Evolutionary conservation across 148 eudicot species (phyloP).

Genomic region (Cornus controversa): DNA sequence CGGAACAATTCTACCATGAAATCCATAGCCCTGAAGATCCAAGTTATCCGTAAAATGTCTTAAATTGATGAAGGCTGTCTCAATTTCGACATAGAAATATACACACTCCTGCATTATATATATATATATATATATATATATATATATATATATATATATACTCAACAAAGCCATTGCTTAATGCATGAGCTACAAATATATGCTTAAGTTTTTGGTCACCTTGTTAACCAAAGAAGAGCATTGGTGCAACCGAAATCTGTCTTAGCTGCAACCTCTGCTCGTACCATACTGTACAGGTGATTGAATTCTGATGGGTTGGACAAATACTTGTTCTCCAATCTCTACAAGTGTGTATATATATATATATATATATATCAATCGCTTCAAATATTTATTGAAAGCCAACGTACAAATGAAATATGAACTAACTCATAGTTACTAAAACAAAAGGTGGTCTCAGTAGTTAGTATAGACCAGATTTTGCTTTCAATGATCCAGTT

Average conservation of each 20-base stretch:
- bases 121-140: too few species aligned
- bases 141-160: background rate
- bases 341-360: constrained; percentile 31
- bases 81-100: background rate
- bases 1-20: constrained; percentile 64
- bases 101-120: constrained; percentile 5
- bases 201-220: constrained; percentile 42
- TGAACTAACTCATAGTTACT: background rate
- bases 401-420: background rate
- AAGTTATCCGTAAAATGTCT: background rate
- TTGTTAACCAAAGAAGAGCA: constrained; percentile 88
- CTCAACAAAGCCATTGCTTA: background rate
- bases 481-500: too few species aligned
- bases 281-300: constrained; percentile 57
- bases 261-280: constrained; percentile 70
- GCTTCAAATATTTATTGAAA: background rate
- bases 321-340: constrained; percentile 67
- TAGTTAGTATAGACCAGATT: too few species aligned
- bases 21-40: constrained; percentile 84
- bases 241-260: constrained; percentile 82
- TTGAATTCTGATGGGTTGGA: constrained; percentile 53
- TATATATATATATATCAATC: background rate
- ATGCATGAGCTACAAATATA: too few species aligned
- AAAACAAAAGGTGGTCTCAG: background rate
- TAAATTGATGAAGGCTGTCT: background rate